phyloP scores from a whole-genome alignment of 129 eudicot species.

The Calendula officinalis region DNA sequence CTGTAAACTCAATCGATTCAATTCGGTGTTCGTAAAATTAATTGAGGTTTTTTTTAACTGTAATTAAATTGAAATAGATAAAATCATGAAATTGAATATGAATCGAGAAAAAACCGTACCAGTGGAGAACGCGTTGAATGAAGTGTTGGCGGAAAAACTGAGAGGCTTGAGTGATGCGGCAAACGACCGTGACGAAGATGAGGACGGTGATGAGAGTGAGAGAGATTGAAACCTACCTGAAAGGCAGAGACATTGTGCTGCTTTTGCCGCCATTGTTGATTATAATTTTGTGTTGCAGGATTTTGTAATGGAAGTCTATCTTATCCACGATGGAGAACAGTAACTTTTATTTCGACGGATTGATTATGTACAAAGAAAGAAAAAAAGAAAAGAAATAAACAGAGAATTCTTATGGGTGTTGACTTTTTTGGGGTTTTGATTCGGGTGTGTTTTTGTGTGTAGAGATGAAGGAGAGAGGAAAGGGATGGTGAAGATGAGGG shows the following conservation, averaged over 20 bases:
- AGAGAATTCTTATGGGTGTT: too few relatives aligned
- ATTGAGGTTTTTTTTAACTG: neutral
- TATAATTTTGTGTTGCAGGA: slow-evolving; percentile 8
- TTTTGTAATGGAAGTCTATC: slow-evolving; percentile 24
- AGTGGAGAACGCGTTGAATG: slow-evolving; percentile 50
- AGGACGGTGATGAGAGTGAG: slow-evolving; percentile 44
- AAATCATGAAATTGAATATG: neutral
- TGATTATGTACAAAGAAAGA: neutral
- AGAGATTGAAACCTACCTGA: slow-evolving; percentile 46
- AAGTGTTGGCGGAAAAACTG: slow-evolving; percentile 53
- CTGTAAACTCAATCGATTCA: slow-evolving; percentile 31
- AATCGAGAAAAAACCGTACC: slow-evolving; percentile 39
- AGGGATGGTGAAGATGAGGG: too few relatives aligned
- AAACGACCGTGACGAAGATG: slow-evolving; percentile 37
- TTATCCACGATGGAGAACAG: slow-evolving; percentile 20
- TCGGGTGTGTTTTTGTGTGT: too few relatives aligned
- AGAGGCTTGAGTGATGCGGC: slow-evolving; percentile 52
- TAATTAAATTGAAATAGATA: neutral
- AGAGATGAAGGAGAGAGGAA: too few relatives aligned
- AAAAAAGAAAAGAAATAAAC: too few relatives aligned
- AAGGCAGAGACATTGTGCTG: slow-evolving; percentile 47
- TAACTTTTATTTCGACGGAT: too few relatives aligned
- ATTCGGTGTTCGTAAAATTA: neutral
- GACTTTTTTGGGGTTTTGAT: too few relatives aligned
- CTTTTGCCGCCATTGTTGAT: slow-evolving; percentile 29